Base-by-base conservation (phyloP, 352 stramenopile genomes). In the Globisporangium apiculatum region DNA sequence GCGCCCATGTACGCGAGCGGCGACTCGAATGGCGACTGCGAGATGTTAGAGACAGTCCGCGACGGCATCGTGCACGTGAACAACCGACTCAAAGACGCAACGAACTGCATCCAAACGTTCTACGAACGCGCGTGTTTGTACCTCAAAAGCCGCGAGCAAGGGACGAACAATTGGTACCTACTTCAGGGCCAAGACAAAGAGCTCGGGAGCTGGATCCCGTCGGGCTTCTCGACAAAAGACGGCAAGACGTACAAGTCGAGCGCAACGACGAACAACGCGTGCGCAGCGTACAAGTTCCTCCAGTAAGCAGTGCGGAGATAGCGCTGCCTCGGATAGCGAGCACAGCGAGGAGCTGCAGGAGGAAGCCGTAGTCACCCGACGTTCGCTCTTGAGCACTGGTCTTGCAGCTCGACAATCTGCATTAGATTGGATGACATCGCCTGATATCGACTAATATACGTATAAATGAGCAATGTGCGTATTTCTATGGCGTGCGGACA, bases 131-230 rank as follows among this genome's bases (percentile, higher is more conserved):
- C 77, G 0, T 87, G 77, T 60, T 58, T 70, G 56, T 81, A 72
- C 67, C 84, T 83, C 55, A 61, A 54, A 35, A 48, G 62, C 10
- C 65, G 54, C 3, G 72, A 86, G 57, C 66, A 64, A 17, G 54
- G 14, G 18, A 83, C 64, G 4, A 75, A 72, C 40, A 86, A 83
- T 60, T 52, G 64, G 17, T 88, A 83, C 56, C 48, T 88, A 40
- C 57, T 88, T 31, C 78, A 88, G 56, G 76, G 78, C 36, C 76
- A 88, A 58, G 76, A 86, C 65, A 71, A 79, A 60, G 63, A 37
- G n/a, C 72, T 86, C 36, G 76, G 78, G 41, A 76, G 72, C 58
- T 88, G 76, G 78, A 88, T 88, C 67, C 72, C 69, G 1, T 78
- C 74, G n/a, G 76, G 79, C 11, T 89, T 76, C 61, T 81, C 68